Conservation (phyloP, 1,284 basidiomycete species). For the Boletellus sp. region DNA sequence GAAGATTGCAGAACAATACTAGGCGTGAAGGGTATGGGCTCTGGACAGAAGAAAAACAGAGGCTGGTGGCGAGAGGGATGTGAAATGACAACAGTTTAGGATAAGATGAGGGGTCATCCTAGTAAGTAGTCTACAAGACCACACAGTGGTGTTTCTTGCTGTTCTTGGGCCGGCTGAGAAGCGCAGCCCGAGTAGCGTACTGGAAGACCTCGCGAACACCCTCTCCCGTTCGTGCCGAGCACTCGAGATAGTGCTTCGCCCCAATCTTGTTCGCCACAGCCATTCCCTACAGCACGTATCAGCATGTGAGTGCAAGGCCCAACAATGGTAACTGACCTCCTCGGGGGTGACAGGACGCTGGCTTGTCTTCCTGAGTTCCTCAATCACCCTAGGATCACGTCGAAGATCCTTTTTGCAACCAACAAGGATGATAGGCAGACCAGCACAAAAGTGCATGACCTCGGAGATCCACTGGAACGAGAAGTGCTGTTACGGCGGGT, state of each 20-base stretch:
- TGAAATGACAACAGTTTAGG: constrained; percentile 22
- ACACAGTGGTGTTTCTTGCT: constrained; percentile 46
- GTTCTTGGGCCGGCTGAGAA: constrained; percentile 49
- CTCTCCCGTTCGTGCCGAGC: constrained; percentile 85
- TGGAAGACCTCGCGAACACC: constrained; percentile 93
- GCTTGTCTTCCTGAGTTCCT: constrained; percentile 78
- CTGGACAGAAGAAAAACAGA: constrained; percentile 17
- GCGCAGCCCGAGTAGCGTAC: constrained; percentile 79
- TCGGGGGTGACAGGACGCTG: constrained; percentile 78
- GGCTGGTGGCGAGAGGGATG: constrained; percentile 16
- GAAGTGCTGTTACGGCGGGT: constrained; percentile 5
- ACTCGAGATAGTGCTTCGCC: constrained; percentile 87
- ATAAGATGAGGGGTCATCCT: constrained; percentile 16
- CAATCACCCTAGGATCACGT: constrained; percentile 74
- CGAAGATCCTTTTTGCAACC: constrained; percentile 92
- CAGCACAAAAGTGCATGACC: constrained; percentile 89
- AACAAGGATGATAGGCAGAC: constrained; percentile 85
- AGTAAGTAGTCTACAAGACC: constrained; percentile 47
- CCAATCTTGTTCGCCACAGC: constrained; percentile 87
- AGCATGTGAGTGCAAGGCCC: neutral
- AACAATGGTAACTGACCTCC: constrained; percentile 44
- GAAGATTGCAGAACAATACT: constrained; percentile 34
- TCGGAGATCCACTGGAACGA: constrained; percentile 82
- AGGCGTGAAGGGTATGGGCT: constrained; percentile 38
- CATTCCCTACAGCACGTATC: constrained; percentile 55